Percentiles rank a stretch among this genome's conserved stretches.
phyloP scores from a whole-genome alignment of 148 eudicot species.

The Rhododendron henanense region DNA sequence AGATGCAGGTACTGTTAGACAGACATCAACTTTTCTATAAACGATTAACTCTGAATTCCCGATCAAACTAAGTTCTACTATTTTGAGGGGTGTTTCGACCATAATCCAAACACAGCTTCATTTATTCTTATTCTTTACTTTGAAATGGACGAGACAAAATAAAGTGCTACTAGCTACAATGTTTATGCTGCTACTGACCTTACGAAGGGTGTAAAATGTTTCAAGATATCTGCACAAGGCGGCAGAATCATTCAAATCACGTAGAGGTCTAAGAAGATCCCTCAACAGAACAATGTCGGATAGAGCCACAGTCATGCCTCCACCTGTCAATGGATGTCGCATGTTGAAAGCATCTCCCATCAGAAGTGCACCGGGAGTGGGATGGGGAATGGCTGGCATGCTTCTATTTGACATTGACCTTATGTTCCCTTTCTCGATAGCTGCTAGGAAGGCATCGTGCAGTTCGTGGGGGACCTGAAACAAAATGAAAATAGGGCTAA shows the following conservation, averaged over 20 bases:
- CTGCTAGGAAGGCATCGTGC: constrained; percentile 23
- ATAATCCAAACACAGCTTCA: not conserved
- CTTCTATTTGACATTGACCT: constrained; percentile 36
- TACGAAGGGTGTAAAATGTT: constrained; percentile 36
- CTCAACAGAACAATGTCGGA: constrained; percentile 37
- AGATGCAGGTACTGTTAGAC: not conserved
- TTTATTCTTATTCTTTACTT: not conserved
- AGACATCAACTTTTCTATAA: not conserved
- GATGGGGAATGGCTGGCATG: constrained; percentile 42
- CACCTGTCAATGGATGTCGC: constrained; percentile 44
- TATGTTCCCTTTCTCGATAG: constrained; percentile 35
- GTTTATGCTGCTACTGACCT: constrained; percentile 19
- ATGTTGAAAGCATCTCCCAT: constrained; percentile 46
- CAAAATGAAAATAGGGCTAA: not conserved
- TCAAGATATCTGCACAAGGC: constrained; percentile 37
- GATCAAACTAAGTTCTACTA: not conserved
- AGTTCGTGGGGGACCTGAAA: constrained; percentile 32
- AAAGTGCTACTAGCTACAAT: not conserved
- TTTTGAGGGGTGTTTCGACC: not conserved
- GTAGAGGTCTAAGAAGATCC: constrained; percentile 32
- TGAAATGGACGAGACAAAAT: not conserved
- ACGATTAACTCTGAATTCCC: not conserved
- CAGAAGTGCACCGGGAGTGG: constrained; percentile 38
- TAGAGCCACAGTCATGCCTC: constrained; percentile 45
- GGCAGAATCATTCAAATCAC: constrained; percentile 24